Base-by-base conservation (phyloP, 345 rosid species). In the Limnanthes douglasii region DNA sequence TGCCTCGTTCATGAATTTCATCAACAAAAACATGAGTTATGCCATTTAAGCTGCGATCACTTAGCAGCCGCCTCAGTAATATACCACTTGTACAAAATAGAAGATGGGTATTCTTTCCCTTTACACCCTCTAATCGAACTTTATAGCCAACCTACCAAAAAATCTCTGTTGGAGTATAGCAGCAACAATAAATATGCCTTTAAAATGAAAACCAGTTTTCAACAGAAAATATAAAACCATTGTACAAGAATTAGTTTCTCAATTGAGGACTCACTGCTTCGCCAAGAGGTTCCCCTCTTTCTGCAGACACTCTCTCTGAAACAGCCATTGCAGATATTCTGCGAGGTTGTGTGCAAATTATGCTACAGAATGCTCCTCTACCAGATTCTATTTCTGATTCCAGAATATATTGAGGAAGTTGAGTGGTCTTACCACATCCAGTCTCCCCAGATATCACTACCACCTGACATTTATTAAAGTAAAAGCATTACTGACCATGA, bases 341-440 rank as follows among this genome's bases (percentile, higher is more conserved):
- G 52, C 95, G 69, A 46, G 98, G 98, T 61, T 90, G 98, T 6
- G 98, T 84, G 54, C 98, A 90, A 34, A 90, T 80, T 43, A 90
- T 90, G 72, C 64, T 80, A 53, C 98, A 90, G 57, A 77, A 78
- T 53, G 94, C 96, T 55, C 98, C 98, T 31, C 96, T 86, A n/a
- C 94, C 98, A 59, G 88, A 77, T 58, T 90, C 96, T 49, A 84
- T 75, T 67, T 90, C 94, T 30, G 98, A 84, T 65, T 90, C 98
- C 53, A 90, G 59, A 45, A 84, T 63, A 45, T 80, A 90, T 34
- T 90, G 98, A 13, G 98, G 98, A 50, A 90, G 88, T 53, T 90
- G 98, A 60, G 98, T 90, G 61, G 98, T 90, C 70, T 90, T 90
- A 14, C 98, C 98, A 60, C 98, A 90, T 56, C 98, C 98, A 46